phyloP scores from a whole-genome alignment of 495 filamentous ascomycete genomes.

The Aspergillus saccharolyticus region DNA sequence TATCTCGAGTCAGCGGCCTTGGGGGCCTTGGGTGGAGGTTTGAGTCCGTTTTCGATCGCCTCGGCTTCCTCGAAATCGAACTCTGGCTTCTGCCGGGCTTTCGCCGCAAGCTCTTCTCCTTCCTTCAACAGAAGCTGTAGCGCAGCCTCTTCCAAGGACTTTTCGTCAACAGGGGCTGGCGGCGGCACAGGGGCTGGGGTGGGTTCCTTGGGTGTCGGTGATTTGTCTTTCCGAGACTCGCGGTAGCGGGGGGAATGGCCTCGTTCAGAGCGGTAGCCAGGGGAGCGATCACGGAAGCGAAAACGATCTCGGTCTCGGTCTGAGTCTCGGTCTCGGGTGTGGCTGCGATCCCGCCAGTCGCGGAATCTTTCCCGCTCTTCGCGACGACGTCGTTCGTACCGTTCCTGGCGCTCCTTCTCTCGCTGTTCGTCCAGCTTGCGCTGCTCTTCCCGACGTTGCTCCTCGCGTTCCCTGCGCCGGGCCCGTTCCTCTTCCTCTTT shows the following conservation, averaged over 20 bases:
- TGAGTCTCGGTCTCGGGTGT: slow-evolving; percentile 25
- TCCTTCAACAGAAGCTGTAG: slow-evolving; percentile 53
- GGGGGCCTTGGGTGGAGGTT: slow-evolving; percentile 24
- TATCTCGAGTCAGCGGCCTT: slow-evolving; percentile 30
- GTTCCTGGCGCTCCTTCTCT: slow-evolving; percentile 50
- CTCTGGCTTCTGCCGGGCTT: slow-evolving; percentile 52
- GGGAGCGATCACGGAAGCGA: slow-evolving; percentile 36
- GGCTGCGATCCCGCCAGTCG: slow-evolving; percentile 32
- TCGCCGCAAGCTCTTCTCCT: slow-evolving; percentile 56
- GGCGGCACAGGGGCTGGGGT: slow-evolving; percentile 28
- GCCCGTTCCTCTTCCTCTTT: slow-evolving; percentile 55
- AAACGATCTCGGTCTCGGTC: slow-evolving; percentile 35
- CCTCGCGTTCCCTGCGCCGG: slow-evolving; percentile 41
- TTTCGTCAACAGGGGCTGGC: slow-evolving; percentile 47
- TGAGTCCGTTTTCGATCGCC: slow-evolving; percentile 43
- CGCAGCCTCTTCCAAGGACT: slow-evolving; percentile 53
- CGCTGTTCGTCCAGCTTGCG: slow-evolving; percentile 46
- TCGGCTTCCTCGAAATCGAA: slow-evolving; percentile 53
- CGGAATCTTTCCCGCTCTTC: slow-evolving; percentile 40
- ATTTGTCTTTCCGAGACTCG: slow-evolving; percentile 38
- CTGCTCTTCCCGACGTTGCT: slow-evolving; percentile 54
- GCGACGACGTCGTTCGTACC: slow-evolving; percentile 44
- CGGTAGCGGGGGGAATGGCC: slow-evolving; percentile 34
- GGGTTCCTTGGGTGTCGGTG: slow-evolving; percentile 35
- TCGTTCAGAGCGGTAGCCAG: slow-evolving; percentile 35